Evolutionary conservation across 106 monocot species (phyloP), one percentile per base, ranked within the genome.

Genomic region (Gastrodia elata): DNA sequence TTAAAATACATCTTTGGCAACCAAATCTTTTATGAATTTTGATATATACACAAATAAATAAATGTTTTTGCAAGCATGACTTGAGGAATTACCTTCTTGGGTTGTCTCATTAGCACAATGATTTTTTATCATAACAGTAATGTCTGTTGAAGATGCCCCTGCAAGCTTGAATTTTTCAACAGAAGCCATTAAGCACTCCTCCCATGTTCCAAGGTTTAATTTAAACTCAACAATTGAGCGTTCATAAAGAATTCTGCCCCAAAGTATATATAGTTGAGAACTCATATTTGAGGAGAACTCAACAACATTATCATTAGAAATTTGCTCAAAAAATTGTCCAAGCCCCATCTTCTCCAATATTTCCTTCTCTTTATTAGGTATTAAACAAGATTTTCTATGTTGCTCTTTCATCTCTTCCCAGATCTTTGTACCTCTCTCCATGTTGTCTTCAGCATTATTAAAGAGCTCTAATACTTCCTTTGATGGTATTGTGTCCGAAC

Each of bases 221-320:
- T 85, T 91, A 65, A 89, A 94, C 78, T 94, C 94, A 34, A 94
- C 77, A 76, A 89, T 77, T 57, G 94, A 94, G 6, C 94, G 80
- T 55, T 94, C 94, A 85, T 94, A 94, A 15, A 94, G 78, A 77
- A 94, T 79, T 18, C 82, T 89, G 35, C 94, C 94, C 94, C 91
- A 91, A 34, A 91, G 72, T 36, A 94, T 80, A 58, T 91, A 83
- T 64, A 94, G 77, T 43, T 91, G 94, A 58, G 91, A 85, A 48
- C 88, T 76, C 81, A 94, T 85, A 34, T 83, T 88, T 32, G 75
- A 83, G 71, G 89, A 82, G 43, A 77, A 83, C 64, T 89, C 94
- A 33, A 87, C 88, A 11, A 87, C 84, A 80, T 97, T 88, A 55
- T 93, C 92, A 8, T 76, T 72, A 14, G 93, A 82, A 6, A 88